Base-by-base conservation (phyloP, 768 basidiomycete genomes). In the Gyrodon lividus region DNA sequence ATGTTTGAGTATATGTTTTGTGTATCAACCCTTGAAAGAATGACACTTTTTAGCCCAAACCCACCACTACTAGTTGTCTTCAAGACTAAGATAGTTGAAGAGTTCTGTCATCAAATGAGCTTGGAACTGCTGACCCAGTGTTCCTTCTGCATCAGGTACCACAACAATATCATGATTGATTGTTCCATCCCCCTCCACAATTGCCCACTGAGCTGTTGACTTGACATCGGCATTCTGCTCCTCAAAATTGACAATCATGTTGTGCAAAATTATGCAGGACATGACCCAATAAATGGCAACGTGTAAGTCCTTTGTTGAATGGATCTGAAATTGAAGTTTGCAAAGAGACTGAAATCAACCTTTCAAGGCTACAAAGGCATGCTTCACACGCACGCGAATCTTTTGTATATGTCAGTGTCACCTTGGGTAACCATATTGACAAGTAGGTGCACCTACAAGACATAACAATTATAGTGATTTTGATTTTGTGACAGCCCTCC, bases 351-450 rank as follows among this genome's bases (percentile, higher is more conserved):
- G 44, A n/a, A 46, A 42, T 13, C 19, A 30, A 30, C n/a, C n/a
- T n/a, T n/a, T n/a, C n/a, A n/a, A n/a, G n/a, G n/a, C n/a, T 24
- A 20, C 50, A 37, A 37, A 51, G n/a, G 23, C 23, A 38, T 51
- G 50, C 24, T 51, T 34, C 10, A 42, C 26, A 24, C 6, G 6
- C 19, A 42, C 39, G 20, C 17, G 4, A 2, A 42, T 40, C 28
- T 42, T 39, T 8, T 42, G 10, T 26, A 33, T 40, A 40, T 6
- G 33, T 17, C 10, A 19, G n/a, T 19, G 4, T 17, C 14, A 22
- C 16, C 7, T 26, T 34, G 22, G 2, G 5, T 12, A 16, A 20
- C 24, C 20, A 16, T n/a, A n/a, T n/a, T n/a, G n/a, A 17, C 0
- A 26, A 34, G 24, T 23, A 10, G 33, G n/a, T 6, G 6, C 46